phyloP scores from a whole-genome alignment of 805 yeast genomes.

The Myxozyma nipponensis region DNA sequence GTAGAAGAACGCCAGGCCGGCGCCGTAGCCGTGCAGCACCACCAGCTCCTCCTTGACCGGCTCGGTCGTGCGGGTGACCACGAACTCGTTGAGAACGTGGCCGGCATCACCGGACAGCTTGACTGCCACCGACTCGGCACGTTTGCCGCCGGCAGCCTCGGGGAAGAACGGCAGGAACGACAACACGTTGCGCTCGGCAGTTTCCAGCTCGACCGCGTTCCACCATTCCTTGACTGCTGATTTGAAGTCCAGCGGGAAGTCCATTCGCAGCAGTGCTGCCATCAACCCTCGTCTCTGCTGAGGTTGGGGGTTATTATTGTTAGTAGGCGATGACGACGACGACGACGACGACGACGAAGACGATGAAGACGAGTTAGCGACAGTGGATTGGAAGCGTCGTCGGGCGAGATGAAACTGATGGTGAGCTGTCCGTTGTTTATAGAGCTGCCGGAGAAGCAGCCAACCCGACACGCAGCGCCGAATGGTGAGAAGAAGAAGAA shows the following conservation, averaged over 20 bases:
- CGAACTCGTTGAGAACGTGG: constrained; percentile 65
- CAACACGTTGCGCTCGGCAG: constrained; percentile 51
- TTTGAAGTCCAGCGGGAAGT: constrained; percentile 38
- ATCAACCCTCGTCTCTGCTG: constrained; percentile 4
- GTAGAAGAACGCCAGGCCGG: constrained; percentile 78
- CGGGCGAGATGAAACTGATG: not conserved
- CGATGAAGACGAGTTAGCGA: not conserved
- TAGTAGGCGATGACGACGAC: not conserved
- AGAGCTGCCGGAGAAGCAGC: not conserved
- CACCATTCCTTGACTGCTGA: constrained; percentile 47
- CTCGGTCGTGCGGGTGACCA: constrained; percentile 39
- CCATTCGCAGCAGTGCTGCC: constrained; percentile 12
- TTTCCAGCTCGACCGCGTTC: constrained; percentile 36
- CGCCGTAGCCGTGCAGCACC: constrained; percentile 89
- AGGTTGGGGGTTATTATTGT: not conserved
- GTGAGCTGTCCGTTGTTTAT: not conserved
- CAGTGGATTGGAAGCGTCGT: not conserved
- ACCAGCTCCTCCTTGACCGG: constrained; percentile 51
- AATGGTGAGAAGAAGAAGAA: no score
- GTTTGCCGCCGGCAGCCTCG: constrained; percentile 30
- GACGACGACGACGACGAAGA: not conserved
- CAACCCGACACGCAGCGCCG: not conserved
- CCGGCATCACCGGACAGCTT: constrained; percentile 45
- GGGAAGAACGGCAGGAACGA: constrained; percentile 51
- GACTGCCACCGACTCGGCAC: constrained; percentile 47